These are phyloP conservation scores for Thelephora ganbajun DNA, from an alignment of 768 basidiomycete species.

Conservation along the genomic window DNA sequence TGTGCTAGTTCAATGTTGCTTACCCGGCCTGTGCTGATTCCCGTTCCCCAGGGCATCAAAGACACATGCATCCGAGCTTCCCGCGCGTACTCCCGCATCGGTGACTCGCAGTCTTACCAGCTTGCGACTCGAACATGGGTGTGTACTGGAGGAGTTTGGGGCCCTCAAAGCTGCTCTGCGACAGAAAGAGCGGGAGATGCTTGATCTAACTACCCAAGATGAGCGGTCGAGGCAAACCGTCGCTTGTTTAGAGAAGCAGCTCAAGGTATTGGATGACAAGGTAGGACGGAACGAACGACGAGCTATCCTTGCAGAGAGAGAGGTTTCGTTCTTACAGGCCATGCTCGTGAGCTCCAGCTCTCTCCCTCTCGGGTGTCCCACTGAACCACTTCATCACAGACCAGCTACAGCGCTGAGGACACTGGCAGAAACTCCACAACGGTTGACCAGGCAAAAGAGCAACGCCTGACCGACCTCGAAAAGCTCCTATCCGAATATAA, in stretches of 20 bases:
- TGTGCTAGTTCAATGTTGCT: conserved; percentile 9
- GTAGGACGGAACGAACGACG: conserved; percentile 24
- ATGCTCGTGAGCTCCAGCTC: conserved; percentile 38
- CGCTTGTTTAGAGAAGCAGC: conserved; percentile 21
- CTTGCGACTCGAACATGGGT: conserved; percentile 48
- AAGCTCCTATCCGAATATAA: conserved; percentile 42
- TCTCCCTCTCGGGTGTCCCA: background rate
- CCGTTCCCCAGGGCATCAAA: conserved; percentile 23
- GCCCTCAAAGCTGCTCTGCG: conserved; percentile 37
- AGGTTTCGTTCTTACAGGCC: conserved; percentile 53
- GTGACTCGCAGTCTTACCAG: conserved; percentile 43
- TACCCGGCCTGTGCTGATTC: conserved; percentile 1
- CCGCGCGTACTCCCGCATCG: conserved; percentile 35
- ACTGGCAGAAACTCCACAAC: conserved; percentile 17
- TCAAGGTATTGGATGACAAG: conserved; percentile 26
- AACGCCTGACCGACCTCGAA: conserved; percentile 42
- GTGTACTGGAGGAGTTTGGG: conserved; percentile 55
- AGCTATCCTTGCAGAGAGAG: conserved; percentile 34
- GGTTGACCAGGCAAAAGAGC: conserved; percentile 23
- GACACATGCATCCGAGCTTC: conserved; percentile 19
- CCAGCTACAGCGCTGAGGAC: conserved; percentile 52
- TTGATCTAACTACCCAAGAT: conserved; percentile 22
- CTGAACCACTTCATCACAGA: conserved; percentile 19
- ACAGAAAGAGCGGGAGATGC: conserved; percentile 37
- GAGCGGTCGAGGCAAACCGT: conserved; percentile 22